phyloP scores from a whole-genome alignment of 208 protist genomes.

The Phytomonas sp. region DNA sequence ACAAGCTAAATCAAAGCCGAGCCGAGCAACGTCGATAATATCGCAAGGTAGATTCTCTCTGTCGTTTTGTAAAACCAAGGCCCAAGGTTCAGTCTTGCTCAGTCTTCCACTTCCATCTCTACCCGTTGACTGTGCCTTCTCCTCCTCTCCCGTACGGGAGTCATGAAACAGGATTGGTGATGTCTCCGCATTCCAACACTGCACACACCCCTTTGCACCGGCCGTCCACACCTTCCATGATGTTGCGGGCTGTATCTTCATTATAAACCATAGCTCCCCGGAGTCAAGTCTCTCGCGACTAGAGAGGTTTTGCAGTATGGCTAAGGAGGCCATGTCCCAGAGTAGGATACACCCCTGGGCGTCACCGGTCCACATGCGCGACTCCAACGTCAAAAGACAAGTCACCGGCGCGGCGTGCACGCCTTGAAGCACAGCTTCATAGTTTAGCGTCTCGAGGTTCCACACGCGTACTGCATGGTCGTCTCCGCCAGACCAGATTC shows the following conservation, averaged over 20 bases:
- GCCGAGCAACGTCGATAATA: neutral
- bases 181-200: conserved; percentile 84
- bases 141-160: neutral
- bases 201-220: conserved; percentile 47
- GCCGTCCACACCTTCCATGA: conserved; percentile 75
- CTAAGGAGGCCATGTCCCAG: conserved; percentile 73
- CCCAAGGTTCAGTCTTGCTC: neutral
- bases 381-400: conserved; percentile 42
- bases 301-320: conserved; percentile 55
- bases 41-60: neutral
- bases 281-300: conserved; percentile 26
- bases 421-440: conserved; percentile 28
- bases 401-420: conserved; percentile 59
- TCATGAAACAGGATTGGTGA: conserved; percentile 52
- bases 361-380: conserved; percentile 80
- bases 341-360: conserved; percentile 68
- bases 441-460: conserved; percentile 54
- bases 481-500: conserved; percentile 77
- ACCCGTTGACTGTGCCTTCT: conserved; percentile 2
- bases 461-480: conserved; percentile 78
- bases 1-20: neutral
- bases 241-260: conserved; percentile 41
- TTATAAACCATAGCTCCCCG: conserved; percentile 18
- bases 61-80: neutral
- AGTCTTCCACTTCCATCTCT: neutral